These are phyloP conservation scores for Citrus trifoliata DNA, from an alignment of 345 rosid species.

Conservation along the genomic window DNA sequence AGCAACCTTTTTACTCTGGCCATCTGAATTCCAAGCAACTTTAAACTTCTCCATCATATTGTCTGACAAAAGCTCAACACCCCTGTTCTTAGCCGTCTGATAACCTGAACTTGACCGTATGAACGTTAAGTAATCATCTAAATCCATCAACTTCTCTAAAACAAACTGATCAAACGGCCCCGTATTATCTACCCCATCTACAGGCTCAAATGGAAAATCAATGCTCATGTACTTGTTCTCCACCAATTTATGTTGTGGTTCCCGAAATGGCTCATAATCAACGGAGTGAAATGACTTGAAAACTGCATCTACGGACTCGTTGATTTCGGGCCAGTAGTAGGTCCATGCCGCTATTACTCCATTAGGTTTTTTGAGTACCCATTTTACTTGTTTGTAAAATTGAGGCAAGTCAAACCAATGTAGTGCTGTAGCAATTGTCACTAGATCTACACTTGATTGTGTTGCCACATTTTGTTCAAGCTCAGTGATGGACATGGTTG, in stretches of 20 bases:
- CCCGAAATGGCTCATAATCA: conserved; percentile 49
- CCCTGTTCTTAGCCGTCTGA: conserved; percentile 66
- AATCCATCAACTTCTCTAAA: conserved; percentile 49
- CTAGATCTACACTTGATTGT: conserved; percentile 52
- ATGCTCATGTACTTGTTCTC: conserved; percentile 50
- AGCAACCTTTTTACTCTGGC: conserved; percentile 34
- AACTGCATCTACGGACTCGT: conserved; percentile 43
- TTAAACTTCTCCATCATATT: conserved; percentile 39
- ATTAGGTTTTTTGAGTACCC: conserved; percentile 33
- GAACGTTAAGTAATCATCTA: conserved; percentile 51
- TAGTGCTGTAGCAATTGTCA: conserved; percentile 70
- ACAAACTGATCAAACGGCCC: conserved; percentile 55
- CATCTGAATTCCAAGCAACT: conserved; percentile 56
- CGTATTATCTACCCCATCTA: conserved; percentile 38
- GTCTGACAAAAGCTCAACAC: conserved; percentile 53
- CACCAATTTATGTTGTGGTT: conserved; percentile 49
- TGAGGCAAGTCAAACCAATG: conserved; percentile 67
- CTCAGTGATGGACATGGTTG: conserved; percentile 37
- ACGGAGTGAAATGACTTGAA: conserved; percentile 42
- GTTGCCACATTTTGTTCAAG: conserved; percentile 38
- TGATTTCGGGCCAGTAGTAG: conserved; percentile 62
- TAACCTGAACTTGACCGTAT: conserved; percentile 68
- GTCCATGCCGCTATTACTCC: conserved; percentile 86
- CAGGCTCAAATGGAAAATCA: conserved; percentile 70
- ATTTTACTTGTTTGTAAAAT: conserved; percentile 58